Percentiles rank a stretch among this genome's conserved stretches.
These are phyloP conservation scores for Hypomyces rosellus DNA, from an alignment of 2,329 filamentous ascomycete genomes.

Conservation along the genomic window DNA sequence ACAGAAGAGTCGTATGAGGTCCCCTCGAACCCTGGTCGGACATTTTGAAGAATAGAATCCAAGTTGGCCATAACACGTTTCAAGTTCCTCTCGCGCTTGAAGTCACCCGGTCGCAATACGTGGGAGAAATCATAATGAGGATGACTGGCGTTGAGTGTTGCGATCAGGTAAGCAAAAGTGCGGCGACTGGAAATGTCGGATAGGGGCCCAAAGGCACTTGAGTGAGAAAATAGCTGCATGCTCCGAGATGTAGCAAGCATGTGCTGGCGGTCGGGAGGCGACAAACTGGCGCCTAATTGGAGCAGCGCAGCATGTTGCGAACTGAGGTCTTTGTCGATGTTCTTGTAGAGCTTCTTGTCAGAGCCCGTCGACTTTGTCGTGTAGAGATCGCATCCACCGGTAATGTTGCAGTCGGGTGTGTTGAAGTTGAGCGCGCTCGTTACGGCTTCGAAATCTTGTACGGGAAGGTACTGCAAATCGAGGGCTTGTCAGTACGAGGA, in stretches of 20 bases:
- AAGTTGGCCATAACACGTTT: conserved; percentile 79
- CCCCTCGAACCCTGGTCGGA: conserved; percentile 58
- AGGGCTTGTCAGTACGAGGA: conserved; percentile 15
- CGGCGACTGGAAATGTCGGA: conserved; percentile 82
- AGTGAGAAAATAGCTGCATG: conserved; percentile 59
- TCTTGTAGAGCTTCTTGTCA: conserved; percentile 96
- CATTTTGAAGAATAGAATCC: conserved; percentile 80
- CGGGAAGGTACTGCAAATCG: conserved; percentile 69
- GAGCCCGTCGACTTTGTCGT: conserved; percentile 92
- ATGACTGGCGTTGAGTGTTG: conserved; percentile 92
- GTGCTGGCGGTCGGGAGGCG: conserved; percentile 70
- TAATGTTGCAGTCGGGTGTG: conserved; percentile 84
- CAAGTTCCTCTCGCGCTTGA: conserved; percentile 75
- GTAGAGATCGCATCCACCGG: conserved; percentile 92
- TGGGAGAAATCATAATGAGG: conserved; percentile 91
- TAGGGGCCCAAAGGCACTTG: conserved; percentile 86
- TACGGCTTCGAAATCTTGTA: conserved; percentile 85
- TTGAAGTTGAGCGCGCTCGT: conserved; percentile 93
- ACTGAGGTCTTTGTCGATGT: conserved; percentile 86
- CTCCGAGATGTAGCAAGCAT: conserved; percentile 61
- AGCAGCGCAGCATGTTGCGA: conserved; percentile 85
- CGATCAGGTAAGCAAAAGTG: conserved; percentile 93
- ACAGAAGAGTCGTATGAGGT: conserved; percentile 36
- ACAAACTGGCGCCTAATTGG: conserved; percentile 78
- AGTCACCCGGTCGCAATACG: conserved; percentile 81